Conservation (phyloP, 371 early-diverging fungal genomes). For the Rhizopus microsporus region DNA sequence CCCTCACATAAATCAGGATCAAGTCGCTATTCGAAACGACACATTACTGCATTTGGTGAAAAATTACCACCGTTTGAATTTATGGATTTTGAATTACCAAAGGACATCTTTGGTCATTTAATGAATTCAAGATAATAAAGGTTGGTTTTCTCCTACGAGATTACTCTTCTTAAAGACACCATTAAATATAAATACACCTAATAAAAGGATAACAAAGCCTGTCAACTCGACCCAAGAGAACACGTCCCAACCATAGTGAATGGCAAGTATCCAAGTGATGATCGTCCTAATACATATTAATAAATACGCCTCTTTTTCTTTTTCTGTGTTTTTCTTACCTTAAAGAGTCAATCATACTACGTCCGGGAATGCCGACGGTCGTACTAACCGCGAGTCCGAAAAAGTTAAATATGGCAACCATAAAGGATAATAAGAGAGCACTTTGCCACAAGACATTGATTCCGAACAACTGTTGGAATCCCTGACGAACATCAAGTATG, state of each 20-base stretch:
- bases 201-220: constrained; percentile 34
- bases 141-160: constrained; percentile 30
- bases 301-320: constrained; percentile 6
- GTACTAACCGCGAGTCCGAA: constrained; percentile 47
- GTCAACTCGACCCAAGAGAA: constrained; percentile 40
- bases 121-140: constrained; percentile 31
- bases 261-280: constrained; percentile 44
- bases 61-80: constrained; percentile 43
- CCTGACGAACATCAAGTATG: constrained; percentile 29
- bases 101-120: background rate
- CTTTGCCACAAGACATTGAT: constrained; percentile 38
- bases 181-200: constrained; percentile 46
- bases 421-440: constrained; percentile 34
- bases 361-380: constrained; percentile 41
- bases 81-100: constrained; percentile 51
- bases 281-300: constrained; percentile 33
- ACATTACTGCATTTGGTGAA: constrained; percentile 54
- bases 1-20: constrained; percentile 22
- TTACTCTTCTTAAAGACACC: constrained; percentile 38
- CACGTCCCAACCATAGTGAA: constrained; percentile 45
- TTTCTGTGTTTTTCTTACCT: constrained; percentile 26
- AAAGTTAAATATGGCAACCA: constrained; percentile 51
- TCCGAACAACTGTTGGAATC: constrained; percentile 28
- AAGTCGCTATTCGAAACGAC: constrained; percentile 31
- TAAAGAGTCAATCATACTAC: constrained; percentile 43